phyloP scores from a whole-genome alignment of 2,329 filamentous ascomycete species.

The Leptodontidium sp. region DNA sequence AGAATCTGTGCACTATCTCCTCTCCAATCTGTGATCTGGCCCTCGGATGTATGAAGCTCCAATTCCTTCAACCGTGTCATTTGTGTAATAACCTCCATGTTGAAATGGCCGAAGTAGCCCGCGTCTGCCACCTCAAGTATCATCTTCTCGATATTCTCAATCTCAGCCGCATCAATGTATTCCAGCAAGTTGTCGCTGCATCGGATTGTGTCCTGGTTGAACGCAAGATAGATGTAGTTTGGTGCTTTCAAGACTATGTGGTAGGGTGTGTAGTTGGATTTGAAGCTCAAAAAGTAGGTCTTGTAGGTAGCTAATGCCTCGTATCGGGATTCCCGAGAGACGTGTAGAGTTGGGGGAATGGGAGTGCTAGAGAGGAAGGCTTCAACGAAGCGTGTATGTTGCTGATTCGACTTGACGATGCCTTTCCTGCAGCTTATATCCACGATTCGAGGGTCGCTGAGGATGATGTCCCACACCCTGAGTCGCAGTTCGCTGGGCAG shows the following conservation, averaged over 20 bases:
- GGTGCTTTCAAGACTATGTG: constrained; percentile 24
- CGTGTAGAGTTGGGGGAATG: constrained; percentile 42
- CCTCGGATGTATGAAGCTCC: constrained; percentile 30
- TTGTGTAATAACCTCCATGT: constrained; percentile 37
- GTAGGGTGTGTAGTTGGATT: constrained; percentile 15
- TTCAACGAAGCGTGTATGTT: constrained; percentile 20
- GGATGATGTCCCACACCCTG: constrained; percentile 40
- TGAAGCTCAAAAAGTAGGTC: constrained; percentile 13
- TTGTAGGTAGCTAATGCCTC: constrained; percentile 38
- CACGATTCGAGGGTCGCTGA: constrained; percentile 35
- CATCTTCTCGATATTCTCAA: constrained; percentile 32
- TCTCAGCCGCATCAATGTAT: constrained; percentile 34
- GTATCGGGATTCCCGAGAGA: constrained; percentile 44
- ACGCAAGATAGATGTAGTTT: constrained; percentile 36
- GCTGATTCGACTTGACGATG: constrained; percentile 1
- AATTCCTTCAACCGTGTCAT: constrained; percentile 41
- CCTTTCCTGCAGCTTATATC: constrained; percentile 35
- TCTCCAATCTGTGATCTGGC: constrained; percentile 22
- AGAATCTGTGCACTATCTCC: constrained; percentile 28
- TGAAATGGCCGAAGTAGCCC: constrained; percentile 42
- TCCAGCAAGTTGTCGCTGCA: constrained; percentile 35
- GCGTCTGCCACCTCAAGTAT: constrained; percentile 37
- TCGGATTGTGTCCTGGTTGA: constrained; percentile 35
- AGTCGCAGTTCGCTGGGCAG: constrained; percentile 44
- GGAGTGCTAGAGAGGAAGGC: constrained; percentile 37